Base-by-base conservation (phyloP, 169 alveolate species). In the Perkinsus marinus region DNA sequence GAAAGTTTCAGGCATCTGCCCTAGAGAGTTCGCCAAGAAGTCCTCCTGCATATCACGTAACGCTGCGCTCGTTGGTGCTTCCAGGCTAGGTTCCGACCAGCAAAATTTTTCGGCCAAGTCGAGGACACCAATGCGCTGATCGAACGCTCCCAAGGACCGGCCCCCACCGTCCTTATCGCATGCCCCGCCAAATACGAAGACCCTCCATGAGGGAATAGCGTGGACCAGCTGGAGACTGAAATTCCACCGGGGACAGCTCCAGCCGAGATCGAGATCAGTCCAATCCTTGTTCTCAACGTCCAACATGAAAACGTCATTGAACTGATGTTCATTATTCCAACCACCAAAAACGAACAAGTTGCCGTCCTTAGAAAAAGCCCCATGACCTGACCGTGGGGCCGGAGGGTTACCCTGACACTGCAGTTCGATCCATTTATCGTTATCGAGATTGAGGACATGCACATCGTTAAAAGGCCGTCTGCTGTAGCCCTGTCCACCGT, bases 201-300 rank as follows among this genome's bases (percentile, higher is more conserved):
- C 97, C 93, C 97, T 97, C 98, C 98, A 96, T 30, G 97, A 94
- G 7, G 99, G 99, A 39, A 97, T 97, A 39, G 98, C 98, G 93
- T 97, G 98, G 41, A 97, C 98, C 95, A 96, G 96, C 94, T 96
- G 95, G 90, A 97, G 95, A 68, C 97, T 93, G 94, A 95, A 95
- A 93, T 97, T 98, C 99, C 99, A 98, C 90, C 98, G 97, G 38
- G 99, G 98, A 39, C 90, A 69, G 39, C 92, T 89, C n/a, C 94
- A 95, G 68, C 96, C 97, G 95, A 97, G 96, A 39, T 93, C 91
- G 89, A 97, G 95, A 92, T 97, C 98, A 38, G 94, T 94, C 98
- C 99, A 98, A 92, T 96, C 98, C 93, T 95, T 95, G 92, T 96
- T 96, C 89, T 94, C 97, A 89, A 96, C 93, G 91, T 96, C 97